Percentiles rank a stretch among this genome's conserved stretches.
phyloP scores from a whole-genome alignment of 139 green algal genomes.

The Picochlorum sp. region DNA sequence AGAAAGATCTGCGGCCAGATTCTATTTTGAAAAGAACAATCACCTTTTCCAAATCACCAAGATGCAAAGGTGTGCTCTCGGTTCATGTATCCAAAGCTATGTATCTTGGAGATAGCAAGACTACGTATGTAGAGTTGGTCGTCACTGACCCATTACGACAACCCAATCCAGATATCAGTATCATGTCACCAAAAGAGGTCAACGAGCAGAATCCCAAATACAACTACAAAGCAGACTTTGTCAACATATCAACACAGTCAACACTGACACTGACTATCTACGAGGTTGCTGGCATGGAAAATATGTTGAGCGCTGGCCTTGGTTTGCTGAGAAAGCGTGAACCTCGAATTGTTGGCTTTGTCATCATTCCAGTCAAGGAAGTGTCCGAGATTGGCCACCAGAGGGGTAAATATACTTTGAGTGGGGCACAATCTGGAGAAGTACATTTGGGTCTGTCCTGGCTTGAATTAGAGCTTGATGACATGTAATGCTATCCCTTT shows the following conservation, averaged over 20 bases:
- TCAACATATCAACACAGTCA: conserved; percentile 28
- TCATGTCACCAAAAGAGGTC: background rate
- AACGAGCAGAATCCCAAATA: conserved; percentile 7
- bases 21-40: background rate
- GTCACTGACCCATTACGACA: conserved; percentile 19
- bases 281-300: conserved; percentile 13
- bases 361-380: conserved; percentile 10
- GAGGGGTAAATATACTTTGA: conserved; percentile 13
- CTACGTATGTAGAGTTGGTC: conserved; percentile 8
- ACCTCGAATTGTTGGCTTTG: conserved; percentile 5
- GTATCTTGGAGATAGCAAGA: conserved; percentile 2
- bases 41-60: background rate
- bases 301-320: background rate
- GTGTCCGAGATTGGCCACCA: conserved; percentile 15
- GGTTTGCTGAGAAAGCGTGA: too few relatives aligned
- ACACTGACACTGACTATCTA: conserved; percentile 12
- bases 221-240: conserved; percentile 30
- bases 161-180: conserved; percentile 19
- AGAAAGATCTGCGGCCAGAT: background rate
- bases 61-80: conserved; percentile 20
- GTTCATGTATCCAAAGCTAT: conserved; percentile 14
- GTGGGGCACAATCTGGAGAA: conserved; percentile 24
- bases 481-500: background rate
- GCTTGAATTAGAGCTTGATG: conserved; percentile 7
- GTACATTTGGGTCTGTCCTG: conserved; percentile 17